These are phyloP conservation scores for Eimeria sp. DNA, from an alignment of 169 alveolate species.

Conservation along the genomic window DNA sequence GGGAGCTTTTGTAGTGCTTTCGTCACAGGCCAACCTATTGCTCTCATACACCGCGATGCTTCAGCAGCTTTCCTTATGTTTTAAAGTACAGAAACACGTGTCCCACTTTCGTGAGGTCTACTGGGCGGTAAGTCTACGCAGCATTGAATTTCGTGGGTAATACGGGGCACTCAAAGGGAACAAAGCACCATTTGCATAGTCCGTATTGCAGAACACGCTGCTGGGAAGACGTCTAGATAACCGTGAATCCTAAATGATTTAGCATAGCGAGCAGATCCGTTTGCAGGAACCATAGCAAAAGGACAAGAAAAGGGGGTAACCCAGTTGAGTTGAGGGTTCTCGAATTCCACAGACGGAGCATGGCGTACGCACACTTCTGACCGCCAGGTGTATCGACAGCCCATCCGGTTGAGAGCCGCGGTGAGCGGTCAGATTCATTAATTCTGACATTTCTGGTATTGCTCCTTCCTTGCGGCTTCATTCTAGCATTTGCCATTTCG, in stretches of 20 bases:
- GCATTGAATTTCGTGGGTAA: neutral
- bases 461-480: neutral
- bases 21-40: too few relatives aligned
- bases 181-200: neutral
- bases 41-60: neutral
- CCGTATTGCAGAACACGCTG: neutral
- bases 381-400: constrained; percentile 54
- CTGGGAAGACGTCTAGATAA: neutral
- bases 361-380: neutral
- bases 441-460: neutral
- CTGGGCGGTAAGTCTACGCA: neutral
- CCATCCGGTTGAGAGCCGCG: neutral
- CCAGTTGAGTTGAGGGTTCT: neutral
- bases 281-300: neutral
- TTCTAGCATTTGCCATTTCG: neutral
- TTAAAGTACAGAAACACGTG: neutral
- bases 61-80: neutral
- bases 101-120: neutral
- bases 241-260: too few relatives aligned
- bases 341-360: neutral
- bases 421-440: constrained; percentile 26
- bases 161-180: neutral
- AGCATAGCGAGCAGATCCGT: neutral
- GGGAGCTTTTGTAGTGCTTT: neutral
- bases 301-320: neutral